Evolutionary conservation across 1,284 basidiomycete genomes (phyloP), one percentile per base, ranked within the genome.

Genomic region (Phylloboletellus chloephorus): DNA sequence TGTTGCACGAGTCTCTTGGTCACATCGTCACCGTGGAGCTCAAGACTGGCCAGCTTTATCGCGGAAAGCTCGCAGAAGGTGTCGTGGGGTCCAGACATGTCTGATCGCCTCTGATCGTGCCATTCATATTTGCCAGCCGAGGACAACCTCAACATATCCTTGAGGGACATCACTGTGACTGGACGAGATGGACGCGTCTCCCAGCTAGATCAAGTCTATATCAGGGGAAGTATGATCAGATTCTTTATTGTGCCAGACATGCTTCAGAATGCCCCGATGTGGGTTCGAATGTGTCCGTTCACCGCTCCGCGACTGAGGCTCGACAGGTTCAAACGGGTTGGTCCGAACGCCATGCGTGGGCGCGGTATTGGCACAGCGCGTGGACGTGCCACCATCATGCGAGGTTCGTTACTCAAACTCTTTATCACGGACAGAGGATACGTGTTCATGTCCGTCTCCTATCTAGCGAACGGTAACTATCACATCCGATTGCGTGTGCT

Each of bases 201-300:
- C n/a, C 96, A 98, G 65, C 76, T 99, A 41, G 95, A 98, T 72
- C 95, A 97, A 67, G 94, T 98, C 30, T 99, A 98, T 68, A 98
- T 99, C 57, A 78, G 96, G 53, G 96, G 96, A 52, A 94, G 89
- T 66, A 97, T 98, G 90, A 72, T 95, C 58, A 79, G 93, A 56
- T 98, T 98, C 75, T 95, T 98, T 72, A 97, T 98, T 63, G 96
- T 99, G 19, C 96, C 96, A 36, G 96, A 98, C 67, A 97, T 99
- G 87, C 74, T 99, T 53, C 90, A 97, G 61, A 97, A 98, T 64
- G 96, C 96, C 19, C 96, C 96, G 15, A 99, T 99, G 96, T 95
- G 62, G 67, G 88, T 74, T 26, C 43, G 25, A 40, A 22, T 28
- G 26, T 7, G 4, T 16, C 23, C 17, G 15, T 26, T 22, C 3